phyloP scores from a whole-genome alignment of 768 basidiomycete species.

The Suillus plorans region DNA sequence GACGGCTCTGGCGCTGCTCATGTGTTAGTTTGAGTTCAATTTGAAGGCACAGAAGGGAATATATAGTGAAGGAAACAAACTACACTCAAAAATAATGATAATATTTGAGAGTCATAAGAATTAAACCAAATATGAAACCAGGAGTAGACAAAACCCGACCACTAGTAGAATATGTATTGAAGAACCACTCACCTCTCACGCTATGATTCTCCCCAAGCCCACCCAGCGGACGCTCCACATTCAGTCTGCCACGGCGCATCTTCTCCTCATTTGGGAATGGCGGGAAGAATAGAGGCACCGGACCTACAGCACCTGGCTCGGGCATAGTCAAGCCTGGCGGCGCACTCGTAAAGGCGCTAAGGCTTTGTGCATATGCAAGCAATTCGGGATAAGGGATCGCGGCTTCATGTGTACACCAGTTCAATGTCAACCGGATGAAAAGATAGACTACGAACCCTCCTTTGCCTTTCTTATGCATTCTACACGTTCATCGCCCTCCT shows the following conservation, averaged over 20 bases:
- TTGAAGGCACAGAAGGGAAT: constrained; percentile 5
- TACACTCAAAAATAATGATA: neutral
- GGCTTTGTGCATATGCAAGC: constrained; percentile 79
- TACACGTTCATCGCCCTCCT: constrained; percentile 73
- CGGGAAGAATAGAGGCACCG: constrained; percentile 81
- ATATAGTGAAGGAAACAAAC: neutral
- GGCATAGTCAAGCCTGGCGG: constrained; percentile 77
- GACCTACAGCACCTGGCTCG: constrained; percentile 64
- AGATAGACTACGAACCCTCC: constrained; percentile 47
- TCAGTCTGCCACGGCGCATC: constrained; percentile 81
- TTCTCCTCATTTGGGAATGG: constrained; percentile 92
- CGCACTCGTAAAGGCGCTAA: constrained; percentile 85
- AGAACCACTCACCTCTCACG: constrained; percentile 58
- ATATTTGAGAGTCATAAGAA: neutral
- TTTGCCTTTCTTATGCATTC: constrained; percentile 71
- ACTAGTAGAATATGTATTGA: neutral
- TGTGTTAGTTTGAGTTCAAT: constrained; percentile 7
- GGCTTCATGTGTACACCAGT: constrained; percentile 38
- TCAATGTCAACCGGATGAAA: neutral
- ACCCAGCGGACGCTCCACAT: constrained; percentile 77
- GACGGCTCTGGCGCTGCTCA: constrained; percentile 59
- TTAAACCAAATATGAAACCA: neutral
- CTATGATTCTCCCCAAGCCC: constrained; percentile 81
- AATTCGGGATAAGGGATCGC: constrained; percentile 82
- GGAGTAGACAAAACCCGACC: neutral